Percentiles rank a stretch among this genome's conserved stretches.
Conservation (phyloP, 805 yeast species). For the Yarrowia hollandica region DNA sequence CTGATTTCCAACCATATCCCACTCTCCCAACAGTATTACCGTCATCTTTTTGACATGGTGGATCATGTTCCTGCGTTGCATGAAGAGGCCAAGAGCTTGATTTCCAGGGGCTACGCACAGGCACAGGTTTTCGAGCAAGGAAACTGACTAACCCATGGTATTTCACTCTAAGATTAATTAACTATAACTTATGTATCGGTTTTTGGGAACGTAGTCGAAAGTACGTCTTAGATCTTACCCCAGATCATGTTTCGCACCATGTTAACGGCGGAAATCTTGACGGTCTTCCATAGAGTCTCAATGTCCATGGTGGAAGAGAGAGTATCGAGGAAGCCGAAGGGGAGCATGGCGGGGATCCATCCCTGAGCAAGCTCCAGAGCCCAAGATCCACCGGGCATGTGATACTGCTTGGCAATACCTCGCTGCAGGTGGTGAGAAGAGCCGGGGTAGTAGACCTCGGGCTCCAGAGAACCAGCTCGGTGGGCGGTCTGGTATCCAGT, state of each 20-base stretch:
- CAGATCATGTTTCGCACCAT: constrained; percentile 65
- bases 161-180: not conserved
- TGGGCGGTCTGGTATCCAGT: constrained; percentile 78
- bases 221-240: constrained; percentile 64
- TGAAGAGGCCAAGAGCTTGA: not conserved
- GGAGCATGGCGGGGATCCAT: constrained; percentile 97
- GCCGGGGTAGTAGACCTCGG: constrained; percentile 82
- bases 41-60: constrained; percentile 4
- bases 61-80: not conserved
- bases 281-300: constrained; percentile 66
- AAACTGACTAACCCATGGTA: no score
- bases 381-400: constrained; percentile 77
- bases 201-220: no score
- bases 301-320: constrained; percentile 79
- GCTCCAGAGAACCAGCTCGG: constrained; percentile 57
- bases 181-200: constrained; percentile 11
- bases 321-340: constrained; percentile 87
- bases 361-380: constrained; percentile 98
- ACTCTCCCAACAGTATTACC: not conserved
- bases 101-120: not conserved
- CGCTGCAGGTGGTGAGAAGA: constrained; percentile 75
- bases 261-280: constrained; percentile 70
- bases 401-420: constrained; percentile 79
- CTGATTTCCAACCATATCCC: not conserved
- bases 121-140: not conserved